A percentile compares a stretch with the other conserved stretches of the same genome.
phyloP scores from a whole-genome alignment of 495 filamentous ascomycete species.

The Cenococcum geophilum region DNA sequence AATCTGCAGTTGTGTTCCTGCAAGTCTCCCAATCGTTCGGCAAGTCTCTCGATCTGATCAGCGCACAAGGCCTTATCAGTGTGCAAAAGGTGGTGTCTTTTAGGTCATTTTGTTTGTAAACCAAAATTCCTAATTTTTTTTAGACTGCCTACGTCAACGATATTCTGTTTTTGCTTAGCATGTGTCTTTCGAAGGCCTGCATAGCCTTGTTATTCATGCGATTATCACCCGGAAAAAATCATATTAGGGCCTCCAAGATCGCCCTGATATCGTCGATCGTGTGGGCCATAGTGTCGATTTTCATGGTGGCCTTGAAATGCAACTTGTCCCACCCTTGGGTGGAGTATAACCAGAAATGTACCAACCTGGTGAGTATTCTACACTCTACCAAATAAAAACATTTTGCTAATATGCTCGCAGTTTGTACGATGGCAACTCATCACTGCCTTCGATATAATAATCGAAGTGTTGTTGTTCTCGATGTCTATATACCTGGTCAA shows the following conservation, averaged over 20 bases:
- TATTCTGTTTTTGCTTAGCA: background rate
- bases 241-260: background rate
- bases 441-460: slow-evolving; percentile 5
- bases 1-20: background rate
- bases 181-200: background rate
- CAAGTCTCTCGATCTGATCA: background rate
- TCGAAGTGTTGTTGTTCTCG: slow-evolving; percentile 7
- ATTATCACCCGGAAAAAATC: slow-evolving; percentile 7
- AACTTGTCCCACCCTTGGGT: background rate
- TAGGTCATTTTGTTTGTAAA: background rate
- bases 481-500: slow-evolving; percentile 4
- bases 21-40: background rate
- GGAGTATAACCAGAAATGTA: slow-evolving; percentile 4
- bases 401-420: slow-evolving; percentile 3
- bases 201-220: slow-evolving; percentile 6
- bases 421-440: slow-evolving; percentile 13
- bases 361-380: background rate
- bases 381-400: background rate
- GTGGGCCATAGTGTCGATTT: slow-evolving; percentile 6
- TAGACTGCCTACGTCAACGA: slow-evolving; percentile 9
- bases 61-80: background rate
- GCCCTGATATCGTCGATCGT: slow-evolving; percentile 1
- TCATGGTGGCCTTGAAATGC: slow-evolving; percentile 9
- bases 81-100: background rate
- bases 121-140: background rate